Conservation (phyloP, 495 filamentous ascomycete genomes). For the Bryoglossum gracile region DNA sequence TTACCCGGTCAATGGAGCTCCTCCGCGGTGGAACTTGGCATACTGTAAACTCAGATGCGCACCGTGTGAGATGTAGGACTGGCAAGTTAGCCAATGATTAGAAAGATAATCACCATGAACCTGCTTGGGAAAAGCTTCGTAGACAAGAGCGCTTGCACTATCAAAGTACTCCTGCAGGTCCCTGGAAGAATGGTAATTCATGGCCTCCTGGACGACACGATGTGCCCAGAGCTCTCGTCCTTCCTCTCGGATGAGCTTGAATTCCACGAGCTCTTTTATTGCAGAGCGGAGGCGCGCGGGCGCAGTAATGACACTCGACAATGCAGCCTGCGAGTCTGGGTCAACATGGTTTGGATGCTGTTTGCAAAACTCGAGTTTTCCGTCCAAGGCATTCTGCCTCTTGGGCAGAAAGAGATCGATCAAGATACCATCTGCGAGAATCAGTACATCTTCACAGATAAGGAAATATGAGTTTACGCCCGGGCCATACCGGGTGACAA, state of each 20-base stretch:
- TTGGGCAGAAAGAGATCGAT: slow-evolving; percentile 13
- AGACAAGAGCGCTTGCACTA: slow-evolving; percentile 9
- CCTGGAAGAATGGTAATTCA: slow-evolving; percentile 8
- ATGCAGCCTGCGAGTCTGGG: background rate
- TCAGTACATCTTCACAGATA: background rate
- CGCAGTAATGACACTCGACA: slow-evolving; percentile 11
- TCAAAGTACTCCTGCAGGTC: slow-evolving; percentile 16
- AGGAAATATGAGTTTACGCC: background rate
- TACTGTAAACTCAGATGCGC: slow-evolving; percentile 8
- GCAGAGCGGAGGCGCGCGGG: slow-evolving; percentile 6
- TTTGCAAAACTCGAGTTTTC: slow-evolving; percentile 11
- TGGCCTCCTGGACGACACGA: slow-evolving; percentile 16
- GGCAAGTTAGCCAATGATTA: slow-evolving; percentile 3
- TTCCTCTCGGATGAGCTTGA: slow-evolving; percentile 17
- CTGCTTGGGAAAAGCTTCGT: slow-evolving; percentile 15
- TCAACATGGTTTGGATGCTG: slow-evolving; percentile 11
- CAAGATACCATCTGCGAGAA: slow-evolving; percentile 9
- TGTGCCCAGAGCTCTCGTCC: slow-evolving; percentile 8
- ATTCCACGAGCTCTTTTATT: slow-evolving; percentile 10
- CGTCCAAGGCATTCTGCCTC: slow-evolving; percentile 13
- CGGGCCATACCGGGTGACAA: slow-evolving; percentile 10
- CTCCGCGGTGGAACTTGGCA: background rate
- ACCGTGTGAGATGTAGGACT: slow-evolving; percentile 13
- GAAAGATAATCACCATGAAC: slow-evolving; percentile 1
- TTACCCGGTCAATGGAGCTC: slow-evolving; percentile 5